Percentiles rank a stretch among this genome's conserved stretches.
Evolutionary conservation across 1,284 basidiomycete species (phyloP).

Genomic region (Fomitopsis betulina): DNA sequence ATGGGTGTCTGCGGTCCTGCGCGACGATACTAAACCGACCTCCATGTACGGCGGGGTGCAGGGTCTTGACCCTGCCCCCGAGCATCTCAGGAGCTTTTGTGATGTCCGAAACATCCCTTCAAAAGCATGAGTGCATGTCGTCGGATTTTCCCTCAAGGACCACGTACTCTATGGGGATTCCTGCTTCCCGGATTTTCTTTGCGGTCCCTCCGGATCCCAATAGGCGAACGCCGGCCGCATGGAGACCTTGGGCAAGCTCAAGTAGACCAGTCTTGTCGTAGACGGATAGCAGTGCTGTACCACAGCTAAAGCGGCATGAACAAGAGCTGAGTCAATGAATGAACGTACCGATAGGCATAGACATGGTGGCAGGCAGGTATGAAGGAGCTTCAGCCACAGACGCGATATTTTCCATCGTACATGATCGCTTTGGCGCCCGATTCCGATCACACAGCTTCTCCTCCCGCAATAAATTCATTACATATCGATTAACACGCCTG

Average conservation of each 20-base stretch:
- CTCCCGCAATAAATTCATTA: no score
- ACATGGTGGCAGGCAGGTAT: constrained; percentile 22
- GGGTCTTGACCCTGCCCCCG: constrained; percentile 96
- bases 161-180: constrained; percentile 84
- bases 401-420: constrained; percentile 1
- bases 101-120: constrained; percentile 94
- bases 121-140: not conserved
- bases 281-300: constrained; percentile 85
- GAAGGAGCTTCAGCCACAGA: not conserved
- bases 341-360: constrained; percentile 30
- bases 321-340: not conserved
- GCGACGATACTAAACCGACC: constrained; percentile 43
- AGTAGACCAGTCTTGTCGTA: constrained; percentile 95
- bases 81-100: constrained; percentile 99
- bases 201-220: constrained; percentile 97
- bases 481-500: no score
- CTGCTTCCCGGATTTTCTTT: constrained; percentile 94
- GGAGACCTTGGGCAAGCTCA: constrained; percentile 84
- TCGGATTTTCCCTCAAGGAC: not conserved
- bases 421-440: not conserved
- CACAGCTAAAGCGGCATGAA: constrained; percentile 5
- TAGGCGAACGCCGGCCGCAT: constrained; percentile 79
- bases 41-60: constrained; percentile 99
- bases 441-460: not conserved
- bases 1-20: not conserved